phyloP scores from a whole-genome alignment of 495 filamentous ascomycete genomes.

The Aspergillus bridgeri region DNA sequence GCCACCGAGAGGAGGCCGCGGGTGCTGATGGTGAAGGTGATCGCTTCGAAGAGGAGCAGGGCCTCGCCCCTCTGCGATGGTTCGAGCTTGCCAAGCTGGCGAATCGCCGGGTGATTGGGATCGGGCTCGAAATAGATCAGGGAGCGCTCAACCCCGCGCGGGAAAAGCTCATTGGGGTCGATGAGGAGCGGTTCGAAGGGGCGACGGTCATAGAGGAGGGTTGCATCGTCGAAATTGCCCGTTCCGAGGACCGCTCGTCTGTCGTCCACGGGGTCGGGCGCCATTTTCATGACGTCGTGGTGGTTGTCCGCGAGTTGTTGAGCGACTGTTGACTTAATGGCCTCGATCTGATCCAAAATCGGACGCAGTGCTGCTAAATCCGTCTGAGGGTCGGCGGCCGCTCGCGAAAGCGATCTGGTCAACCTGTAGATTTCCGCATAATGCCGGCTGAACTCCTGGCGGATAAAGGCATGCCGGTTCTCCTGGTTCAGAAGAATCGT shows the following conservation, averaged over 20 bases:
- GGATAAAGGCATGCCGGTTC: constrained; percentile 21
- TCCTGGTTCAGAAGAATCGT: constrained; percentile 33
- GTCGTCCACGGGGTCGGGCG: constrained; percentile 22
- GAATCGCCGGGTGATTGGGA: constrained; percentile 15
- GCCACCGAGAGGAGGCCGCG: constrained; percentile 20
- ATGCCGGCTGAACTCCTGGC: constrained; percentile 26
- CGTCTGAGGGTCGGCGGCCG: constrained; percentile 28
- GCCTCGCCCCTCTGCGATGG: constrained; percentile 8
- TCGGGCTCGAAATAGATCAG: constrained; percentile 41
- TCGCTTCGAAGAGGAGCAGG: constrained; percentile 21
- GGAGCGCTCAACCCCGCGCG: constrained; percentile 23
- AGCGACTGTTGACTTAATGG: constrained; percentile 3
- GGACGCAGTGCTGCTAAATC: constrained; percentile 31
- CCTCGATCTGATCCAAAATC: constrained; percentile 21
- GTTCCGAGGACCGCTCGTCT: constrained; percentile 14
- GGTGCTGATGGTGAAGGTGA: constrained; percentile 22
- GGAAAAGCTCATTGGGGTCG: constrained; percentile 54
- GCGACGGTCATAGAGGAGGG: constrained; percentile 63
- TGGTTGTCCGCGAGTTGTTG: constrained; percentile 19
- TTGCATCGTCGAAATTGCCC: constrained; percentile 35
- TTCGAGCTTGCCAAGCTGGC: constrained; percentile 16
- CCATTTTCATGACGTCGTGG: constrained; percentile 17
- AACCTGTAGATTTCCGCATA: constrained; percentile 26
- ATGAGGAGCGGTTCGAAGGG: constrained; percentile 53
- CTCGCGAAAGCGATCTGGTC: constrained; percentile 26